Evolutionary conservation across 345 rosid species (phyloP), one percentile per base, ranked within the genome.

Genomic region (Eucalyptus sp.): DNA sequence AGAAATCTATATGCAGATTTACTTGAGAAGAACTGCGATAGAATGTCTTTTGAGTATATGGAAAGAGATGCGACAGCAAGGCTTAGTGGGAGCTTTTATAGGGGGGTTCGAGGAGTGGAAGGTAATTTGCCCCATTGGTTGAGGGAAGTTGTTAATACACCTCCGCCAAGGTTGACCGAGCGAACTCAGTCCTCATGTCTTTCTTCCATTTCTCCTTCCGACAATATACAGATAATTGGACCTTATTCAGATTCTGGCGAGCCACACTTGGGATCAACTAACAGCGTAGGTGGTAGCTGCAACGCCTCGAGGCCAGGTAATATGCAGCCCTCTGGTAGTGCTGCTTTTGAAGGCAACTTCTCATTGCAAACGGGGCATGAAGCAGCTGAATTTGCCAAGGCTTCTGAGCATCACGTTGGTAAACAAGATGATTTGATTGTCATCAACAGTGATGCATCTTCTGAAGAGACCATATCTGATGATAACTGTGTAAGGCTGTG

Each of bases 381-480:
- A 66, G 87, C 87, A 41, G 51, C 66, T 51, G 88, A 89, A 44
- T 25, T 24, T 18, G 71, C 87, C 54, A 85, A 48, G 88, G 86
- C 60, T 18, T 56, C 89, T 16, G 15, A 49, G 50, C 27, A 51
- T 88, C 66, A 50, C 48, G 87, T 50, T 37, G 88, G 80, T 62
- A 89, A 91, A 41, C 88, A 58, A 7, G 87, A 90, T 48, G 92
- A 91, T 64, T 76, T 92, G 84, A 90, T 91, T 41, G 50, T 91
- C 66, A 90, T 91, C 31, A 90, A 90, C 83, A 90, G 93, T 31
- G 93, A 91, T 86, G 92, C 94, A 86, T 93, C 93, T 86, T 93
- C 94, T 24, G 94, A 93, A 88, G 94, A 92, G 91, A 93, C 94
- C 52, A 90, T 93, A 90, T 92, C 93, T 18, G 94, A 93, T 90